Conservation (phyloP, 352 stramenopile genomes). For the Pythium phragmiticola region DNA sequence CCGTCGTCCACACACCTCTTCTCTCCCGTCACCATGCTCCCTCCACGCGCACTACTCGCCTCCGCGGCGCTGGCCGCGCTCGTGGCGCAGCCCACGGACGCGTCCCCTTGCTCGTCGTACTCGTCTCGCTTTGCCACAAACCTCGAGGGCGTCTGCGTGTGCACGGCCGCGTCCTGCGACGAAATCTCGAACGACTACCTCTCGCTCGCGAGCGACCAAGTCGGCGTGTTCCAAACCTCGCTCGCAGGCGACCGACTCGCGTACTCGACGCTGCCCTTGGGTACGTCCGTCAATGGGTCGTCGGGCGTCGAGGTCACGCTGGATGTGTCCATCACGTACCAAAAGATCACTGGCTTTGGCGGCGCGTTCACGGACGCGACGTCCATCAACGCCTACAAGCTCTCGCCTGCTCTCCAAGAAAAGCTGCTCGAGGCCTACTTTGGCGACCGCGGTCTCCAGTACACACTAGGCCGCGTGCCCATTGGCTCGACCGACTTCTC, state of each 20-base stretch:
- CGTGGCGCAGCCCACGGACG: not conserved
- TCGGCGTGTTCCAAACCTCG: slow-evolving; percentile 53
- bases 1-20: not conserved
- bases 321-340: slow-evolving; percentile 51
- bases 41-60: not conserved
- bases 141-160: slow-evolving; percentile 57
- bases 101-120: slow-evolving; percentile 25
- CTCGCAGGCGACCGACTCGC: slow-evolving; percentile 44
- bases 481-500: slow-evolving; percentile 90
- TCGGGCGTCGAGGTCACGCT: slow-evolving; percentile 35
- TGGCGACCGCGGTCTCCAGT: slow-evolving; percentile 68
- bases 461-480: slow-evolving; percentile 79
- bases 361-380: slow-evolving; percentile 90
- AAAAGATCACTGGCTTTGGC: slow-evolving; percentile 89
- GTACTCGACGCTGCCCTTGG: slow-evolving; percentile 29
- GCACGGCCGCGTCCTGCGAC: slow-evolving; percentile 50
- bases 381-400: slow-evolving; percentile 74
- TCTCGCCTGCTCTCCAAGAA: slow-evolving; percentile 57
- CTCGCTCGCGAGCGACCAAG: slow-evolving; percentile 32
- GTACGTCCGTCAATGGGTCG: not conserved
- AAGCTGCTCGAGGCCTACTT: slow-evolving; percentile 83
- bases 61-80: slow-evolving; percentile 26
- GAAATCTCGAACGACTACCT: slow-evolving; percentile 50
- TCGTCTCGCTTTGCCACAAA: slow-evolving; percentile 43
- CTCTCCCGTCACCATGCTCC: not conserved